Base-by-base conservation (phyloP, 73 alveolate species). In the Symbiodinium pilosum region DNA sequence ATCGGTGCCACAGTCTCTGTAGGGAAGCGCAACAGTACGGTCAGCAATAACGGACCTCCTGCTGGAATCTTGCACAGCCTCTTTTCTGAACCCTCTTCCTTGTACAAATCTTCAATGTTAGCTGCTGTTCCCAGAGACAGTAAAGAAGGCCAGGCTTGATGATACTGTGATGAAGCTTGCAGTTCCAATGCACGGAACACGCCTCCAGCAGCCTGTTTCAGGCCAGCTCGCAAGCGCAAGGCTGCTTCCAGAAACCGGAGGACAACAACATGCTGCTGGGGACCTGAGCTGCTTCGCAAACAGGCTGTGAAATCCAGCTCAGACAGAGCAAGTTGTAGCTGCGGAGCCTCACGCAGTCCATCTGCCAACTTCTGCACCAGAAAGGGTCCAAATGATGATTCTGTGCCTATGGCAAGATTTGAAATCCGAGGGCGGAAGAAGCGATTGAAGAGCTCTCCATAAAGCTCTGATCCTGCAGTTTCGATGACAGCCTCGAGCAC, bases 321-420 rank as follows among this genome's bases (percentile, higher is more conserved):
- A 41, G 47, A 40, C 30, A 89, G 20, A 21, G 95, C 95, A 12
- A 89, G 52, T 44, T 89, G 95, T 8, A 89, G 95, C 44, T 89
- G 95, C 39, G 95, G 95, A 5, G 86, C 87, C 75, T 89, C 95
- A 12, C 95, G 52, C 95, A 89, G 47, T 26, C 86, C 95, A 14
- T 89, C 95, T 41, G 95, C 95, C 26, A 89, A 43, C 40, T 64
- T 89, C 34, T 89, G 95, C 39, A 38, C 86, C 38, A 89, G 32
- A 40, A 89, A 89, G 14, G 95, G 95, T 38, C 95, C 95, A 38
- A 89, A 89, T 40, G 73, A 84, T 16, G 94, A 34, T 36, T 32
- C 43, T 24, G 41, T 12, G 24, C 51, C 95, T 28, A 81, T 89
- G 42, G 95, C 95, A 3, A 89, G 71, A 38, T 89, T 87, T 21